These are phyloP conservation scores for Syncephalastrum contaminatum DNA, from an alignment of 371 early-diverging fungal genomes.

Conservation along the genomic window DNA sequence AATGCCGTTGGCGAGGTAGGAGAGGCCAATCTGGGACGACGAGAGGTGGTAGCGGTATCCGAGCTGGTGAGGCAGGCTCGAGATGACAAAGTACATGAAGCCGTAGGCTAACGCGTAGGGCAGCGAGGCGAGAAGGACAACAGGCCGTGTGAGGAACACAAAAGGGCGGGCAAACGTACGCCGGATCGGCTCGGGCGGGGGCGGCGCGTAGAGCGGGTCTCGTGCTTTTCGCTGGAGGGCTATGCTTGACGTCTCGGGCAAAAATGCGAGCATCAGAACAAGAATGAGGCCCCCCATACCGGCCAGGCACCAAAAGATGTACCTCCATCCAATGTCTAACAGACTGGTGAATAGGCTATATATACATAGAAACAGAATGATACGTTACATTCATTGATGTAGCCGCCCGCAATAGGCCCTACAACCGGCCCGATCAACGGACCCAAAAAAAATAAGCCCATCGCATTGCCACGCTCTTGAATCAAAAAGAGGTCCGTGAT, in stretches of 20 bases:
- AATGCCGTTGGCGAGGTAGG: slow-evolving; percentile 43
- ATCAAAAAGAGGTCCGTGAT: slow-evolving; percentile 29
- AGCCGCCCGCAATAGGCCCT: slow-evolving; percentile 45
- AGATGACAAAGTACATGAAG: slow-evolving; percentile 48
- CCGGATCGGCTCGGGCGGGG: slow-evolving; percentile 6
- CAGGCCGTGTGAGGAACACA: slow-evolving; percentile 39
- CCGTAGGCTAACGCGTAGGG: slow-evolving; percentile 58
- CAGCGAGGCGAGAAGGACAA: slow-evolving; percentile 43
- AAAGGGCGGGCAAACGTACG: slow-evolving; percentile 37
- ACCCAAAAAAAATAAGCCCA: slow-evolving; percentile 61
- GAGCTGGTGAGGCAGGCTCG: slow-evolving; percentile 35
- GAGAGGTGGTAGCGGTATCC: slow-evolving; percentile 24
- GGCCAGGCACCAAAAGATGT: slow-evolving; percentile 65
- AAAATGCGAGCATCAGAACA: slow-evolving; percentile 55
- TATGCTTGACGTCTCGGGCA: slow-evolving; percentile 61
- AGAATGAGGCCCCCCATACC: slow-evolving; percentile 55
- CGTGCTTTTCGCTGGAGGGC: slow-evolving; percentile 13
- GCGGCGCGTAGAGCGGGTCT: slow-evolving; percentile 1
- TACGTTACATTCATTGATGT: slow-evolving; percentile 39
- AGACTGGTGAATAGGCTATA: slow-evolving; percentile 51
- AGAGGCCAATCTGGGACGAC: slow-evolving; percentile 42
- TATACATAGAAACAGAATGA: background rate
- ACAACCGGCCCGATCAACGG: slow-evolving; percentile 58
- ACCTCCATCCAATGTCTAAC: slow-evolving; percentile 60
- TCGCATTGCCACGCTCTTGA: slow-evolving; percentile 52